Base-by-base conservation (phyloP, 2,329 filamentous ascomycete species). In the Monosporascus sp. region DNA sequence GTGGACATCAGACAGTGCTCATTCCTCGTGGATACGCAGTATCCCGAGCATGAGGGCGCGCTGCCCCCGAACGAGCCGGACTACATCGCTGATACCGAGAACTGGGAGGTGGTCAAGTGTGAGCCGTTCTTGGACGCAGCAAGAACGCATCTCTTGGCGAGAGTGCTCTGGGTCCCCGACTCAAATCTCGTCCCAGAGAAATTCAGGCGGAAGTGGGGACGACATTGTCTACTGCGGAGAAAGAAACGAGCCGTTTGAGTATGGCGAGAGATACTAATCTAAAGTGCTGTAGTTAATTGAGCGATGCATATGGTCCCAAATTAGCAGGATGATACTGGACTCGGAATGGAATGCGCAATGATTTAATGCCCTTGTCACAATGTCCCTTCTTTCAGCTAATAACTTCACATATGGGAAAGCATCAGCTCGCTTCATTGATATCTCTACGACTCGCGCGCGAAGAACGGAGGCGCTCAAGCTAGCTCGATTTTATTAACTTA, bases 1-100 rank as follows among this genome's bases (percentile, higher is more conserved):
- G 87, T 85, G 37, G 85, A 93, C 55, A 73, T 95, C 44, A 77
- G 79, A 27, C 78, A 84, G 51, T 99, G 94, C 70, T 78, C 84
- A 8, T 97, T 95, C 70, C 68, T 99, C 5, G 86, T 97, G 17
- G 94, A 99, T 68, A 95, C 91, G 0, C 86, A 88, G 56, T 91
- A 93, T 63, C 85, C 88, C 0, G 81, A 66, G 54, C 73, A 77
- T 53, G 69, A 58, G n/a, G 70, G 70, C 16, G 58, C 68, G 6
- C 63, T 78, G 37, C 87, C 90, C 1, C 76, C 79, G 0, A 78
- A 86, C 11, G 92, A 99, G 67, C 92, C 92, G 2, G 83, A 91
- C 63, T 96, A 94, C 65, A 76, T 91, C 19, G 77, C 84, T 2
- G 87, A 97, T 61, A 72, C 74, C 35, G 74, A 84, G n/a, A 80